Evolutionary conservation across 2,329 filamentous ascomycete genomes (phyloP), one percentile per base, ranked within the genome.

Genomic region (Fusarium bactridioides): DNA sequence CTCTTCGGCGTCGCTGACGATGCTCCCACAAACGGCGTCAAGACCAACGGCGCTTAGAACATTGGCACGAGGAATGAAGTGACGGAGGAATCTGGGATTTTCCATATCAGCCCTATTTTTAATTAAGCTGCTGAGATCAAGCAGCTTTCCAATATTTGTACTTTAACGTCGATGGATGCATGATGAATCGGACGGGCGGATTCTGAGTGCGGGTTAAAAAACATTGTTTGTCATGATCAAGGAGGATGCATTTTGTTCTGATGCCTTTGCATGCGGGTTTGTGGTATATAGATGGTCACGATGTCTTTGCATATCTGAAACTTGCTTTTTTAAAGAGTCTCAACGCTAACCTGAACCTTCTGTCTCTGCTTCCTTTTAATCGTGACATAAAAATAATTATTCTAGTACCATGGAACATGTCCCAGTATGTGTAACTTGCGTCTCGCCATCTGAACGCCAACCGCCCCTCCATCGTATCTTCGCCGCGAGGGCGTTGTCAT

Each of bases 1-100:
- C 76, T 93, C n/a, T 85, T 86, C 15, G 86, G 87, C 59, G 78
- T 79, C 67, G 75, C 83, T 29, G 78, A 79, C 25, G 78, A 77
- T 15, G 72, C 51, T 2, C 76, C 76, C 54, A 70, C 74, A 44
- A 83, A 83, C 47, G 81, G 82, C 19, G 74, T 74, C 29, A 60
- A 66, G 65, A 60, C 67, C 44, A 78, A 78, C 27, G 76, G 76
- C 19, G 59, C 62, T 16, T 66, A 77, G 54, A 67, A 67, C 57
- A 23, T 73, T 11, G 29, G 54, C 64, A 64, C 21, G 70, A 64
- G 41, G 21, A 58, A 59, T 21, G 63, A 70, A 44, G 48, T 50
- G 48, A 67, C n/a, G 64, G 50, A 50, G 41, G 54, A 62, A 54
- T 67, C 48, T 66, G 45, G 37, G 51, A 41, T 67, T 71, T 50